phyloP scores from a whole-genome alignment of 1,139 yeast species.

The Pichia sp. region DNA sequence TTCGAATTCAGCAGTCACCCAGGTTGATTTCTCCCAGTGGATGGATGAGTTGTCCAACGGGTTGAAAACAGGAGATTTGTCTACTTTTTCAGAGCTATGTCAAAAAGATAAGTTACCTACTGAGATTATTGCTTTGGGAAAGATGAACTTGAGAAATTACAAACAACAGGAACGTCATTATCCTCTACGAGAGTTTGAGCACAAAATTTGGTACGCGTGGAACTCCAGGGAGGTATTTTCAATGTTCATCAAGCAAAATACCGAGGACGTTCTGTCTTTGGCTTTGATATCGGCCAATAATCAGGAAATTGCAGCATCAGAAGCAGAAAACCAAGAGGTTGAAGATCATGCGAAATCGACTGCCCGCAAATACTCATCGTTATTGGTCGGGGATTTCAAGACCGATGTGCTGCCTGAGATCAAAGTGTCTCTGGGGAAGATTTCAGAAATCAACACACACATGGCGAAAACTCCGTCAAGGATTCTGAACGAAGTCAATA shows the following conservation, averaged over 20 bases:
- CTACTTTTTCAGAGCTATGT: slow-evolving; percentile 10
- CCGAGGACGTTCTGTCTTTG: not conserved
- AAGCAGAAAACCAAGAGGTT: not conserved
- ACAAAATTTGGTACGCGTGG: slow-evolving; percentile 20
- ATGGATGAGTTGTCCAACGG: slow-evolving; percentile 13
- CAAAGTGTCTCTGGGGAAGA: slow-evolving; percentile 3
- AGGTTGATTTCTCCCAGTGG: slow-evolving; percentile 24
- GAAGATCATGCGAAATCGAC: not conserved
- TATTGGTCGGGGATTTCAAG: slow-evolving; percentile 4
- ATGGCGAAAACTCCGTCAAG: slow-evolving; percentile 7
- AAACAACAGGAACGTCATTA: slow-evolving; percentile 1
- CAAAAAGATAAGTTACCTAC: slow-evolving; percentile 15
- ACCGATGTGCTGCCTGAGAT: slow-evolving; percentile 8
- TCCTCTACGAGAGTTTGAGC: slow-evolving; percentile 11
- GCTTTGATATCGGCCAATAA: not conserved
- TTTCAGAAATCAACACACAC: slow-evolving; percentile 11
- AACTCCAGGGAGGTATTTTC: slow-evolving; percentile 15
- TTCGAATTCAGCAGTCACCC: slow-evolving; percentile 14
- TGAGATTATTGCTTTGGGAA: slow-evolving; percentile 13
- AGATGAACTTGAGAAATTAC: slow-evolving; percentile 8
- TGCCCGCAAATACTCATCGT: slow-evolving; percentile 1
- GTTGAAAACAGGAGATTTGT: slow-evolving; percentile 13
- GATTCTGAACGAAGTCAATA: slow-evolving; percentile 9
- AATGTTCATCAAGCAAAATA: slow-evolving; percentile 5
- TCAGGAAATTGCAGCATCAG: not conserved